These are phyloP conservation scores for Parastagonospora nodorum DNA, from an alignment of 2,329 filamentous ascomycete species.

Conservation along the genomic window DNA sequence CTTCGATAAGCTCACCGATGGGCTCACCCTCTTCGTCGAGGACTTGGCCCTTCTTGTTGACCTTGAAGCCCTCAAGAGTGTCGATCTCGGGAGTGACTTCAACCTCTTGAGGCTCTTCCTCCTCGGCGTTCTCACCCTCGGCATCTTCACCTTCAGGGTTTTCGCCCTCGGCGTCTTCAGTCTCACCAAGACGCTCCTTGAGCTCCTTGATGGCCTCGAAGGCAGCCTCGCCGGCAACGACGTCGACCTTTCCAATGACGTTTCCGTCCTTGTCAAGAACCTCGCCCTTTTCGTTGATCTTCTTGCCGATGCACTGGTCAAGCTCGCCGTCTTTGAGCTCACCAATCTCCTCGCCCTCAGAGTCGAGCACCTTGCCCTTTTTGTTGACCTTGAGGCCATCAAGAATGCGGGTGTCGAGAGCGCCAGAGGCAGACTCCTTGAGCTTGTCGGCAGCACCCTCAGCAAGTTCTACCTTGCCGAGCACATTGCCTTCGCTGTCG, in stretches of 20 bases:
- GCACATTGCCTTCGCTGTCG: slow-evolving; percentile 56
- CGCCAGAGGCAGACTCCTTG: slow-evolving; percentile 46
- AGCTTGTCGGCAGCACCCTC: slow-evolving; percentile 56
- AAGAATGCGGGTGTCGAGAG: slow-evolving; percentile 54
- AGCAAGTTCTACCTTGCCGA: slow-evolving; percentile 57
- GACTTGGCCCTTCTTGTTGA: slow-evolving; percentile 63
- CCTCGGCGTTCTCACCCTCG: slow-evolving; percentile 12
- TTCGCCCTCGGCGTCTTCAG: slow-evolving; percentile 15
- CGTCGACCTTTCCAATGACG: slow-evolving; percentile 55
- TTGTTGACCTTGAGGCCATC: slow-evolving; percentile 63
- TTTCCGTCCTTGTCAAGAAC: slow-evolving; percentile 58
- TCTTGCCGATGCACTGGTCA: slow-evolving; percentile 53
- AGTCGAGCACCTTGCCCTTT: slow-evolving; percentile 59
- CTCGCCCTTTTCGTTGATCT: slow-evolving; percentile 57
- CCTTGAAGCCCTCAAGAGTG: slow-evolving; percentile 58
- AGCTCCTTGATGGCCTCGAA: slow-evolving; percentile 56
- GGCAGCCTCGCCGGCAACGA: slow-evolving; percentile 56
- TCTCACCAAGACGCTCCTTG: slow-evolving; percentile 52
- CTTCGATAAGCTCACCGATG: slow-evolving; percentile 60
- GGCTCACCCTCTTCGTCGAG: slow-evolving; percentile 59
- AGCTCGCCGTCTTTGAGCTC: slow-evolving; percentile 55
- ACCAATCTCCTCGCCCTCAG: slow-evolving; percentile 57
- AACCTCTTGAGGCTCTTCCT: slow-evolving; percentile 43
- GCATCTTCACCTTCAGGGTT: slow-evolving; percentile 1
- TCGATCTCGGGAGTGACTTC: slow-evolving; percentile 52